Percentiles rank a stretch among this genome's conserved stretches.
phyloP scores from a whole-genome alignment of 179 eudicot genomes.

The Heliamphora pulchella region DNA sequence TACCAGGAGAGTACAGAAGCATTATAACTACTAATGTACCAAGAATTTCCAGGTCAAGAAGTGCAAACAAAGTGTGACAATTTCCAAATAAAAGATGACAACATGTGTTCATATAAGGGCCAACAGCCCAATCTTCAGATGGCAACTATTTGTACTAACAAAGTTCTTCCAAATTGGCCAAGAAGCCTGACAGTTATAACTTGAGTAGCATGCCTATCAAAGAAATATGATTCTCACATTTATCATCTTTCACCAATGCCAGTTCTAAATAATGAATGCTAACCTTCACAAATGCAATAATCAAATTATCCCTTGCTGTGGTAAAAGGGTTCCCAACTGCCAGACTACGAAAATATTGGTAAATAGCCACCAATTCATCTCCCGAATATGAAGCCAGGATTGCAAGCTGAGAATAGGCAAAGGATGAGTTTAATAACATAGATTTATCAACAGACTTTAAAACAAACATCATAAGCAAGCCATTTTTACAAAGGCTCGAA shows the following conservation, averaged over 20 bases:
- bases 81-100: too few relatives aligned
- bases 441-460: not conserved
- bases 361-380: constrained; percentile 66
- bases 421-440: constrained; percentile 5
- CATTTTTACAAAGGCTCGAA: constrained; percentile 8
- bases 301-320: constrained; percentile 90
- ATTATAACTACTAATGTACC: too few relatives aligned
- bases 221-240: not conserved
- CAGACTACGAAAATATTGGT: constrained; percentile 89
- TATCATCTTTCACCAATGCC: not conserved
- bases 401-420: constrained; percentile 57
- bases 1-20: too few relatives aligned
- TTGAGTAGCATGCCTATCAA: not conserved
- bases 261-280: not conserved
- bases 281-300: constrained; percentile 94
- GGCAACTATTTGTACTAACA: too few relatives aligned
- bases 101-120: too few relatives aligned
- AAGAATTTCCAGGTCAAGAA: too few relatives aligned
- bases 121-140: too few relatives aligned
- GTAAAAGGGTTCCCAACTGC: constrained; percentile 79
- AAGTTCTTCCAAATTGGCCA: too few relatives aligned
- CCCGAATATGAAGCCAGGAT: constrained; percentile 79
- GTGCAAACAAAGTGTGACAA: too few relatives aligned
- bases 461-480: constrained; percentile 1
- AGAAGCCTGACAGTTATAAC: not conserved